Base-by-base conservation (phyloP, 805 yeast species). In the Spathaspora hagerdaliae region DNA sequence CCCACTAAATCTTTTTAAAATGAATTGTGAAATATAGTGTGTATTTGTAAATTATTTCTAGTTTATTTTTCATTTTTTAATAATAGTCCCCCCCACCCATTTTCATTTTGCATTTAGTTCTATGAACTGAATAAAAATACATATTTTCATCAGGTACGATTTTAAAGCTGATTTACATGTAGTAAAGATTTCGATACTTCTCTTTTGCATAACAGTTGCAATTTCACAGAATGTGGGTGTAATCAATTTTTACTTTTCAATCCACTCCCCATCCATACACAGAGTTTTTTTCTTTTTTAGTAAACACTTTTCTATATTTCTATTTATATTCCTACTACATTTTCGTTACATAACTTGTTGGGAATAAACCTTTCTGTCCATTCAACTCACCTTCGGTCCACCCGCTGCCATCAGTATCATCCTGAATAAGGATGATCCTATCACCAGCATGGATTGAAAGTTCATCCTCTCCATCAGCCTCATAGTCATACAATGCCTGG, bases 371-470 rank as follows among this genome's bases (percentile, higher is more conserved):
- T 39, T 46, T 52, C 3, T 24, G 32, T 2, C 69, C 69, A 44
- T 59, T 51, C 24, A 85, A 48, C 59, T 87, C 92, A 10, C 97
- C 98, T 53, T 83, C 86, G 1, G 97, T 91, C 99, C 99, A 94
- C 0, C 99, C 99, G 52, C 85, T 87, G 43, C 84, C 86, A 42
- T 82, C 87, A 4, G 65, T 60, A 51, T 71, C 77, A 27, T 77
- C 82, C 36, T 69, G 73, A 1, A 86, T 57, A 10, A 94, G 75
- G 9, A 77, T 74, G 14, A 94, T 78, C 44, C 72, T 73, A 50
- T 92, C 97, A 2, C 96, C 97, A 0, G 77, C 83, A 7, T 52
- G 56, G 15, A 94, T 79, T 15, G 78, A 74, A 47, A 94, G 62
- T 64, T 94, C 99, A 55, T 87, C 92, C 26, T 78, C 84, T 10